Base-by-base conservation (phyloP, 1,139 yeast species). In the Geotrichum klebahnii region DNA sequence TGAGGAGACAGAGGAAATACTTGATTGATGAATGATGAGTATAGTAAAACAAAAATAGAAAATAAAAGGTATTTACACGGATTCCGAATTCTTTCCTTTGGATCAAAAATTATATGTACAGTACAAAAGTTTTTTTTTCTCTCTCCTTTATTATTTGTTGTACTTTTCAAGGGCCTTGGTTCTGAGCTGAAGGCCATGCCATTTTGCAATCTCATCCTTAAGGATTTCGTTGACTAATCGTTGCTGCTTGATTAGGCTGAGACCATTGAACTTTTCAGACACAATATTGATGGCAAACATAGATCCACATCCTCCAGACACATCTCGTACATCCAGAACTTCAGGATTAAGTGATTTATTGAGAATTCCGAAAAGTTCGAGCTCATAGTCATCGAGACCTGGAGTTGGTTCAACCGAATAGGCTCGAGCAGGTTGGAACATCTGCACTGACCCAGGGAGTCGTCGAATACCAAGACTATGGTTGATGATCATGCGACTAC, bases 271-370 rank as follows among this genome's bases (percentile, higher is more conserved):
- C 62, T 79, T 73, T 1, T 73, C 74, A 52, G 95, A 83, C 37
- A 82, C 85, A 20, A 94, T 79, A 54, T 77, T 73, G 47, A 92
- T 92, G 42, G 96, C 89, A 70, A 88, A 94, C 97, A 92, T 92
- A 2, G 97, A 89, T 0, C 99, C 99, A 70, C 98, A 94, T 0
- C 99, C 98, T 5, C 89, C 97, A 23, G 94, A 82, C 3, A 90
- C 82, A 65, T 92, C 98, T 57, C 75, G 74, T 8, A 90, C 96
- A 45, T 75, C 74, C 46, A 89, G 70, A 40, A 68, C 70, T 31
- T 70, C 65, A 1, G 97, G 96, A 14, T 69, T 59, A 46, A 89
- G 77, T 50, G 76, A 75, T 17, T 71, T 66, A 17, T 74, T 61
- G 44, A 89, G 73, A 51, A 80, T 79, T 34, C 74, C 69, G 62